Evolutionary conservation across 2,329 filamentous ascomycete genomes (phyloP).

Genomic region (Reticulascus tulasneorum): DNA sequence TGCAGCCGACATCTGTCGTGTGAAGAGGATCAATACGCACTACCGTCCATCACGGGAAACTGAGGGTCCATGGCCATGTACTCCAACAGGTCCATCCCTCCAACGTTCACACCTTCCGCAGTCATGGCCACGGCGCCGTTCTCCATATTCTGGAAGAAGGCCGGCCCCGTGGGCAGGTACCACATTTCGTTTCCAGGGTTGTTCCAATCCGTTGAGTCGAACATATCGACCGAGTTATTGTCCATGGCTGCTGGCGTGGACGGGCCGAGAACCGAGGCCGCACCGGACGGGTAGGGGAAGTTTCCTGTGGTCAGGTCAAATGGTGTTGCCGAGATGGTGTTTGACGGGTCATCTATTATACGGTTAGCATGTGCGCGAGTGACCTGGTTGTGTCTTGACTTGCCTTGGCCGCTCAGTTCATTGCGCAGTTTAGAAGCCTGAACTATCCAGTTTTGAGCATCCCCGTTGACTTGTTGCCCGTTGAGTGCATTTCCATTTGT

Average conservation of each 20-base stretch:
- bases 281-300: constrained; percentile 49
- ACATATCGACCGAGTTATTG: constrained; percentile 29
- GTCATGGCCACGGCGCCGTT: constrained; percentile 62
- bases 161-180: constrained; percentile 61
- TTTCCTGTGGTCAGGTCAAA: constrained; percentile 53
- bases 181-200: constrained; percentile 58
- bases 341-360: constrained; percentile 20
- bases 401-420: constrained; percentile 32
- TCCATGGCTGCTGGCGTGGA: constrained; percentile 37
- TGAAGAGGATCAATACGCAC: no score
- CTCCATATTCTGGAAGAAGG: constrained; percentile 62
- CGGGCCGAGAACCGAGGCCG: constrained; percentile 44
- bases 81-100: constrained; percentile 62
- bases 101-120: constrained; percentile 63
- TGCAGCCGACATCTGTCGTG: no score
- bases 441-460: constrained; percentile 18
- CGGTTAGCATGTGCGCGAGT: no score
- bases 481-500: constrained; percentile 14
- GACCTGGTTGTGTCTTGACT: no score
- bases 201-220: constrained; percentile 48
- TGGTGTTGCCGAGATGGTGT: constrained; percentile 59
- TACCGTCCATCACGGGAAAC: constrained; percentile 28
- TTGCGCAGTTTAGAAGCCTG: constrained; percentile 38
- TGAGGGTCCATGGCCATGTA: constrained; percentile 61
- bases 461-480: constrained; percentile 5